A percentile compares a stretch with the other conserved stretches of the same genome.
These are phyloP conservation scores for Colletotrichum costaricense DNA, from an alignment of 2,329 filamentous ascomycete species.

Conservation along the genomic window DNA sequence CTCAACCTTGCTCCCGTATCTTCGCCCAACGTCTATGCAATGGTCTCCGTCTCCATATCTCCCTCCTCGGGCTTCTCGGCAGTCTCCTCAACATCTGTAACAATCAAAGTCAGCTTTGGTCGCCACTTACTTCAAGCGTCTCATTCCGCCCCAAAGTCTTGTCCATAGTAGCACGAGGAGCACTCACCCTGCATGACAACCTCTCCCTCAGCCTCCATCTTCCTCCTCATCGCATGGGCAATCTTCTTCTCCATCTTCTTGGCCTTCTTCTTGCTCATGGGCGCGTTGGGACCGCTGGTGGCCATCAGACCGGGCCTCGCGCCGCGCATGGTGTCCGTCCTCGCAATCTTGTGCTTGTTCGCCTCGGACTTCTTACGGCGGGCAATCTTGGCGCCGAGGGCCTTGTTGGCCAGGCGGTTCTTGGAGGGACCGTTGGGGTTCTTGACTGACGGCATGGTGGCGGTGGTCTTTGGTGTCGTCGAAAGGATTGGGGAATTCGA, in stretches of 20 bases:
- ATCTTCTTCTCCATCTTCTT: slow-evolving; percentile 67
- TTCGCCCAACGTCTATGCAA: background rate
- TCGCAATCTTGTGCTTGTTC: slow-evolving; percentile 52
- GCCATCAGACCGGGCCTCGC: slow-evolving; percentile 65
- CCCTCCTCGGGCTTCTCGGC: background rate
- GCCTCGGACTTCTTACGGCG: slow-evolving; percentile 54
- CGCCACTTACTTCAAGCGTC: too few species aligned
- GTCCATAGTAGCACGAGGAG: background rate
- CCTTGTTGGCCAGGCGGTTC: slow-evolving; percentile 61
- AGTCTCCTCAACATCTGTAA: background rate
- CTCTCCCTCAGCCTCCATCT: slow-evolving; percentile 61
- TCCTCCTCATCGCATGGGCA: slow-evolving; percentile 63
- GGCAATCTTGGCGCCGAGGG: slow-evolving; percentile 56
- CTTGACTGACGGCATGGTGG: slow-evolving; percentile 64
- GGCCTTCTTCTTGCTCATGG: slow-evolving; percentile 65
- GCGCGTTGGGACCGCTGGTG: slow-evolving; percentile 63
- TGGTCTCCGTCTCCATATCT: slow-evolving; percentile 25
- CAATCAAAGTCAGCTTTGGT: background rate
- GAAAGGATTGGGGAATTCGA: too few species aligned
- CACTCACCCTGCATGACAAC: slow-evolving; percentile 60
- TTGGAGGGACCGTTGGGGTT: slow-evolving; percentile 69
- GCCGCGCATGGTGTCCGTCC: slow-evolving; percentile 58
- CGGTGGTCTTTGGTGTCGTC: slow-evolving; percentile 11
- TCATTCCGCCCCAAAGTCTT: background rate
- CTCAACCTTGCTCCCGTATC: background rate